phyloP scores from a whole-genome alignment of 2,329 filamentous ascomycete genomes.

The Passalora sequoiae region DNA sequence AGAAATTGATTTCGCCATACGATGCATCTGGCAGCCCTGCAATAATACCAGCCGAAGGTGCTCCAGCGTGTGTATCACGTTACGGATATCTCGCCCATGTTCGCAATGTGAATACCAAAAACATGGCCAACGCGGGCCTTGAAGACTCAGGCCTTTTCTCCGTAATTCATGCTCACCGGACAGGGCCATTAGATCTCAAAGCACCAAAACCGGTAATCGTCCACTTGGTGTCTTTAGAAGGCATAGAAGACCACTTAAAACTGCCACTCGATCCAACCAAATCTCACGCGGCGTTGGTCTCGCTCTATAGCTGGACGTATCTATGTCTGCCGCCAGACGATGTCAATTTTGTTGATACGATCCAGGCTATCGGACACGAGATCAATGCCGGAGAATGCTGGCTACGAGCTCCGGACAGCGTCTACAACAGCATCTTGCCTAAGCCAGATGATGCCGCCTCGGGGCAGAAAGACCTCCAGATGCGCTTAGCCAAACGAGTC shows the following conservation, averaged over 20 bases:
- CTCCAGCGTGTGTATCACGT: neutral
- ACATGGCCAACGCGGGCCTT: neutral
- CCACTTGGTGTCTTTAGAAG: constrained; percentile 1
- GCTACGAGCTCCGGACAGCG: no score
- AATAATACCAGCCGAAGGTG: neutral
- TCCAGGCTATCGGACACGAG: no score
- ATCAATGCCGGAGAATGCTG: no score
- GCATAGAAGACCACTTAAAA: neutral
- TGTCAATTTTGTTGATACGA: constrained; percentile 7
- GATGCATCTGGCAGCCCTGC: neutral
- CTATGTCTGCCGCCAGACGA: neutral
- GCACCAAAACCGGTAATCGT: neutral
- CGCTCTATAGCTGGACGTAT: constrained; percentile 4
- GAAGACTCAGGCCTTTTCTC: neutral
- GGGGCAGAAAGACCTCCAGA: neutral
- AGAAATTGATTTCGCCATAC: neutral
- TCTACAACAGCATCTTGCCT: neutral
- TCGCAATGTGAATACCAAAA: constrained; percentile 4
- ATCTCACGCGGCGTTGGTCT: no score
- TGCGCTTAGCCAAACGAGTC: neutral
- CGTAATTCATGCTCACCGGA: constrained; percentile 1
- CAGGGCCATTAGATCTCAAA: neutral
- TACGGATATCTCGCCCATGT: constrained; percentile 6
- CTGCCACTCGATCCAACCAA: neutral
- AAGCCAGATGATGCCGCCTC: neutral